These are phyloP conservation scores for Biscogniauxia mediterranea DNA, from an alignment of 2,329 filamentous ascomycete genomes.

Conservation along the genomic window DNA sequence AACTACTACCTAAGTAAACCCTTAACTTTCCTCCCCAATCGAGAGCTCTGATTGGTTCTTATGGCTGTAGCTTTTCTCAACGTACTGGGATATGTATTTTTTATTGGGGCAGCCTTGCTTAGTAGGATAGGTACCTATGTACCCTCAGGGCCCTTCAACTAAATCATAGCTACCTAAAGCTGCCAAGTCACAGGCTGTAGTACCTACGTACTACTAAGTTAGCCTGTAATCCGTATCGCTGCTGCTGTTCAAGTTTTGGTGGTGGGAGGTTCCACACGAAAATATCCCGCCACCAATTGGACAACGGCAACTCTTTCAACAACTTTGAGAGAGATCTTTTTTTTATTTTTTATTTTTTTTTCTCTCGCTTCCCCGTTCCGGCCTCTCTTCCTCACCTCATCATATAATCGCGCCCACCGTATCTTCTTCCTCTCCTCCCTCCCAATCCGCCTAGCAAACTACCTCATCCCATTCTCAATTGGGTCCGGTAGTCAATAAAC, in stretches of 20 bases:
- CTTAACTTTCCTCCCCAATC: neutral
- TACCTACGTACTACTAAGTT: no score
- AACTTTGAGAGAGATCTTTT: neutral
- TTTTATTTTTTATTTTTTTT: slow-evolving; percentile 9
- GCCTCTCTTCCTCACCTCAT: slow-evolving; percentile 24
- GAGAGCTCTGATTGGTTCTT: neutral
- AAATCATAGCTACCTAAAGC: no score
- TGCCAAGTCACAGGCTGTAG: no score
- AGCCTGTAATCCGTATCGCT: no score
- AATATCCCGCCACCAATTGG: slow-evolving; percentile 26
- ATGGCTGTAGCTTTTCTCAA: slow-evolving; percentile 17
- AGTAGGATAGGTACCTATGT: neutral
- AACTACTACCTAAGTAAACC: no score
- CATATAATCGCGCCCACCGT: slow-evolving; percentile 16
- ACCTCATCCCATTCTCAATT: slow-evolving; percentile 23
- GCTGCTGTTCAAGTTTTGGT: no score
- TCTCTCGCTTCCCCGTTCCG: slow-evolving; percentile 20
- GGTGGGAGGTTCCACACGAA: slow-evolving; percentile 20
- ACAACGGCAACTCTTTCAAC: slow-evolving; percentile 13
- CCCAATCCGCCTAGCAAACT: slow-evolving; percentile 1
- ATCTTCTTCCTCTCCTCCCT: slow-evolving; percentile 5
- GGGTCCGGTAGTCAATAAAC: slow-evolving; percentile 17
- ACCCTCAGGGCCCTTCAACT: no score
- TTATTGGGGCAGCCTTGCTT: slow-evolving; percentile 17
- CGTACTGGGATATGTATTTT: slow-evolving; percentile 15